Evolutionary conservation across 2,329 filamentous ascomycete genomes (phyloP).

Genomic region (Sclerotinia nivalis): DNA sequence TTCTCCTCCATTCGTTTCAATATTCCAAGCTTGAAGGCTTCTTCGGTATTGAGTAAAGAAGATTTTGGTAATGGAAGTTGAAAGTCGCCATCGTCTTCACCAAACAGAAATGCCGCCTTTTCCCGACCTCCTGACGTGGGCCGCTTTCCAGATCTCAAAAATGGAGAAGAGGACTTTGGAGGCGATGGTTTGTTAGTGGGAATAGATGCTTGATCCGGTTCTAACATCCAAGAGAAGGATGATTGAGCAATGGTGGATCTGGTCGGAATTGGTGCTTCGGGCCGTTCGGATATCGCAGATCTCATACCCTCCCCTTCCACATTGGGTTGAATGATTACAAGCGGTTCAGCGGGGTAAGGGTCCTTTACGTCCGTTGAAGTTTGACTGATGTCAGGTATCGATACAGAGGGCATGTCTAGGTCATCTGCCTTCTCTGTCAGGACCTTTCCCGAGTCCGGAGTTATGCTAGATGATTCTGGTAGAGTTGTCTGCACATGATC

Average conservation of each 20-base stretch:
- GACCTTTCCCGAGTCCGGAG: neutral
- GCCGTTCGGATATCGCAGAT: constrained; percentile 26
- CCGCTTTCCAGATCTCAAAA: constrained; percentile 36
- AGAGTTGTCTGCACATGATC: neutral
- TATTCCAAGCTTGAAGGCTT: constrained; percentile 37
- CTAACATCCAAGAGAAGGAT: constrained; percentile 79
- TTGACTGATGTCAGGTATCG: constrained; percentile 1
- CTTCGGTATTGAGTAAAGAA: constrained; percentile 32
- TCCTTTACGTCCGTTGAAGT: neutral
- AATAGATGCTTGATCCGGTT: constrained; percentile 43
- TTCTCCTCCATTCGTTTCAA: constrained; percentile 34
- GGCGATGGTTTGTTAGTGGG: constrained; percentile 31
- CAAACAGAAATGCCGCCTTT: constrained; percentile 42
- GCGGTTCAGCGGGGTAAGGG: neutral
- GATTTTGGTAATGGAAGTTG: constrained; percentile 21
- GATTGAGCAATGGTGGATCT: constrained; percentile 70
- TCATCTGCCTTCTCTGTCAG: neutral
- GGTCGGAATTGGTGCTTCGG: constrained; percentile 53
- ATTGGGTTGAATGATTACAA: neutral
- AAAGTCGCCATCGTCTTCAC: constrained; percentile 37
- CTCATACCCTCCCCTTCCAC: constrained; percentile 17
- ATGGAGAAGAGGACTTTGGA: constrained; percentile 37
- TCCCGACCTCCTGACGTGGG: constrained; percentile 37
- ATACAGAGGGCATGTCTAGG: neutral
- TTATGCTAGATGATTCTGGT: neutral